A percentile compares a stretch with the other conserved stretches of the same genome.
Evolutionary conservation across 2,329 filamentous ascomycete species (phyloP).

Genomic region (Tolypocladium tropicale): DNA sequence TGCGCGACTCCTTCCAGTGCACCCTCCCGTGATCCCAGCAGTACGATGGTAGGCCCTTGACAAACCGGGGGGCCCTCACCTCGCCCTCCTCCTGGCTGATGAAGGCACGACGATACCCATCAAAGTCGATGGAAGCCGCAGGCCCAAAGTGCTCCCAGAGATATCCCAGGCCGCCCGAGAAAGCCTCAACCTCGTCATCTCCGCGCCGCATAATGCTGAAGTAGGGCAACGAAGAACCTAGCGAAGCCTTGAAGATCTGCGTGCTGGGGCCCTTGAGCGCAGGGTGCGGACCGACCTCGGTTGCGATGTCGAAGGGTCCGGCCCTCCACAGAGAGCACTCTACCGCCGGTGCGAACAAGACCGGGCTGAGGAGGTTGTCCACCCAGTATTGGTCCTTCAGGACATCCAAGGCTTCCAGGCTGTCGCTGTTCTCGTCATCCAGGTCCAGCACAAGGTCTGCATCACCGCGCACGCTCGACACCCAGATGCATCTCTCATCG

Average conservation of each 20-base stretch:
- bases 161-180: slow-evolving; percentile 13
- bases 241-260: slow-evolving; percentile 20
- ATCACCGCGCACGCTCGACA: neutral
- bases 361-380: slow-evolving; percentile 18
- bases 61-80: neutral
- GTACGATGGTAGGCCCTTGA: slow-evolving; percentile 18
- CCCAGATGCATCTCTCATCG: neutral
- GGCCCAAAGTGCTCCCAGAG: neutral
- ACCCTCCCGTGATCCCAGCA: slow-evolving; percentile 18
- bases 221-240: neutral
- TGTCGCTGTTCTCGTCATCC: neutral
- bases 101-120: neutral
- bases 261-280: slow-evolving; percentile 36
- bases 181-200: slow-evolving; percentile 22
- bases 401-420: neutral
- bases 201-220: slow-evolving; percentile 16
- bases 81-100: neutral
- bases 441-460: neutral
- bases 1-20: slow-evolving; percentile 15
- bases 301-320: slow-evolving; percentile 13
- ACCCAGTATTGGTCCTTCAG: slow-evolving; percentile 20
- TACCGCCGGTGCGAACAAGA: slow-evolving; percentile 14
- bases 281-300: slow-evolving; percentile 39
- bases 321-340: slow-evolving; percentile 15
- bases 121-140: neutral